Base-by-base conservation (phyloP, 768 basidiomycete genomes). In the Russula sp. region DNA sequence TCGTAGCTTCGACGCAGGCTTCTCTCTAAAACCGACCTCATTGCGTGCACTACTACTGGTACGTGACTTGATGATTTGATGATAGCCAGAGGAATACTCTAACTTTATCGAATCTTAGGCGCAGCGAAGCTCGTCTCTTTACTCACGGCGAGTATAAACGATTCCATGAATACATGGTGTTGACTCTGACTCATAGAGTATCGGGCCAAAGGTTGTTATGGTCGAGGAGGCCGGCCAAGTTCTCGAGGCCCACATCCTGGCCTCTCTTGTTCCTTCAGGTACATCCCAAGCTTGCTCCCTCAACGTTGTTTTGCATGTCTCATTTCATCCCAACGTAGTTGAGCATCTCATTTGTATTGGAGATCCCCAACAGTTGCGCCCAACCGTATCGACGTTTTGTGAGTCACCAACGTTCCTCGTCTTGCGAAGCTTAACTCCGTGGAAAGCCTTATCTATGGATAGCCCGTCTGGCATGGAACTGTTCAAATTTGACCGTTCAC, bases 171-270 rank as follows among this genome's bases (percentile, higher is more conserved):
- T 0, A 8, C 34, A 20, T 2, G 1, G 5, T 47, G n/a, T 45
- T 55, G n/a, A 61, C 56, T 64, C 3, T 46, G 16, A 16, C 14
- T 36, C 58, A 4, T 55, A 88, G 86, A 80, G 81, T 14, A 68
- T 89, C 6, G 73, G 69, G 5, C 88, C 88, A 0, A 78, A 77
- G 36, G 80, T 89, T 0, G 69, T 90, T 50, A 73, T 91, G 51
- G 85, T 91, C 0, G 88, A 92, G 70, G 90, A 91, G 69, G 89
- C 90, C 0, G 90, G 89, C 0, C 89, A 92, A 72, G 86, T 90
- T 1, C 77, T 91, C 34, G 89, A 91, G 72, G 85, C 89, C 3
- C 89, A 91, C 64, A 77, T 90, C 16, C 70, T 90, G 6, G 81
- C 80, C 3, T 81, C 78, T 41, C 75, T 90, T 1, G 86, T 87